These are phyloP conservation scores for Aureobasidium sp. DNA, from an alignment of 2,329 filamentous ascomycete genomes.

Conservation along the genomic window DNA sequence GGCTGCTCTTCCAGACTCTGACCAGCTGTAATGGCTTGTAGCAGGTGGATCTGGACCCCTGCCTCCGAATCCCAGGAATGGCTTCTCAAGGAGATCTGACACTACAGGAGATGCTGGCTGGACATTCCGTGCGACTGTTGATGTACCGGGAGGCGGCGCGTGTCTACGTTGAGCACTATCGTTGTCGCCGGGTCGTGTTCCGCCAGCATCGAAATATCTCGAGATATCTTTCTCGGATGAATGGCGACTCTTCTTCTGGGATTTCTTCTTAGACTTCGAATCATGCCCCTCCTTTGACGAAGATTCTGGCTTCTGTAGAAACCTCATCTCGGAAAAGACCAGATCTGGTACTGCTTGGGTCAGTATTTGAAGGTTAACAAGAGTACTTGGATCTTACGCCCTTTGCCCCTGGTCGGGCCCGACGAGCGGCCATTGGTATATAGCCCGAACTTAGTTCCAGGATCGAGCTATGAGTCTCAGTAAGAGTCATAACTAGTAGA, in stretches of 20 bases:
- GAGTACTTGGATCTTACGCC: slow-evolving; percentile 28
- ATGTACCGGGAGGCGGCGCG: background rate
- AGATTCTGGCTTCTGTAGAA: slow-evolving; percentile 35
- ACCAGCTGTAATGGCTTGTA: slow-evolving; percentile 22
- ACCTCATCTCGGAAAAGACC: slow-evolving; percentile 46
- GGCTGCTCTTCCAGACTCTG: background rate
- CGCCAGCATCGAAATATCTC: slow-evolving; percentile 35
- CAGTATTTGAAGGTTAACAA: slow-evolving; percentile 20
- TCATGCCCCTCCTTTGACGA: slow-evolving; percentile 23
- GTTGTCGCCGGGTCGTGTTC: slow-evolving; percentile 23
- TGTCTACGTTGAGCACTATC: background rate
- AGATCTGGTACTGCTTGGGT: slow-evolving; percentile 43
- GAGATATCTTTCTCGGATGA: slow-evolving; percentile 38
- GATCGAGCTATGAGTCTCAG: background rate
- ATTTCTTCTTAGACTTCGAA: slow-evolving; percentile 24
- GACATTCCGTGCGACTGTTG: background rate
- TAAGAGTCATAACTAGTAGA: too few relatives aligned
- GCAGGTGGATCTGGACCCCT: slow-evolving; percentile 24
- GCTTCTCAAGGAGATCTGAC: slow-evolving; percentile 30
- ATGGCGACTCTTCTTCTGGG: slow-evolving; percentile 24
- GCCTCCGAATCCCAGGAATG: slow-evolving; percentile 34
- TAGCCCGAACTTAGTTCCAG: slow-evolving; percentile 33
- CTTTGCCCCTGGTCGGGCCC: slow-evolving; percentile 37
- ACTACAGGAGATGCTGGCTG: slow-evolving; percentile 5
- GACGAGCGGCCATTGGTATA: slow-evolving; percentile 45